Base-by-base conservation (phyloP, 345 rosid species). In the Eucalyptus camaldulensis region DNA sequence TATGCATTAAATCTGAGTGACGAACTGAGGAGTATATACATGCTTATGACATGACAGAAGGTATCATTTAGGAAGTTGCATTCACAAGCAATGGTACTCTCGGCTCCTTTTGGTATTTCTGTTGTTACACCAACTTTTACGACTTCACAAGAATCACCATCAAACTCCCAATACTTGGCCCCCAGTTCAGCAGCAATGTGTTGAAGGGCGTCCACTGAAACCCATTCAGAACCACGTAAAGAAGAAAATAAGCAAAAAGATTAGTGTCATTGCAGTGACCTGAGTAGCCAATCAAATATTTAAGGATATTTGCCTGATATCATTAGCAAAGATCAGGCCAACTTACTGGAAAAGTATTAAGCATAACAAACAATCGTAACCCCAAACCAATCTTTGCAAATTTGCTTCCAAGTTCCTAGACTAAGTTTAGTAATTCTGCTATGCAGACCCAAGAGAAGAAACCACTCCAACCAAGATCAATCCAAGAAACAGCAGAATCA, bases 151-250 rank as follows among this genome's bases (percentile, higher is more conserved):
- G 93, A 85, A 67, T 91, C 92, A n/a, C 90, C 94, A 87, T 91
- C 89, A 69, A 95, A 95, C 86, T 88, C 91, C 97, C 95, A 94
- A 89, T 91, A 47, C 58, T 81, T 90, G 8, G 92, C 92, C 43
- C 97, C 96, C 96, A 95, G 65, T n/a, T 93, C 91, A 88, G 49
- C 91, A 14, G 90, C 91, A 51, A 93, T 93, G 90, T 93, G 93
- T 62, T 90, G 91, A 62, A 95, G 93, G 67, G 91, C 93, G 90
- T 94, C 92, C 91, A 93, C 96, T 95, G 89, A 44, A 54, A 40
- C 60, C 44, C 87, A 86, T 86, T 86, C 87, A 33, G 29, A 51
- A 40, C 87, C 56, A 58, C 9, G 31, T 50, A 53, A 53, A 86
- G 62, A 43, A 50, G 56, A 53, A 86, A 50, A 86, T 49, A 51